These are phyloP conservation scores for Coemansia reversa DNA, from an alignment of 192 early-diverging fungal genomes.

Conservation along the genomic window DNA sequence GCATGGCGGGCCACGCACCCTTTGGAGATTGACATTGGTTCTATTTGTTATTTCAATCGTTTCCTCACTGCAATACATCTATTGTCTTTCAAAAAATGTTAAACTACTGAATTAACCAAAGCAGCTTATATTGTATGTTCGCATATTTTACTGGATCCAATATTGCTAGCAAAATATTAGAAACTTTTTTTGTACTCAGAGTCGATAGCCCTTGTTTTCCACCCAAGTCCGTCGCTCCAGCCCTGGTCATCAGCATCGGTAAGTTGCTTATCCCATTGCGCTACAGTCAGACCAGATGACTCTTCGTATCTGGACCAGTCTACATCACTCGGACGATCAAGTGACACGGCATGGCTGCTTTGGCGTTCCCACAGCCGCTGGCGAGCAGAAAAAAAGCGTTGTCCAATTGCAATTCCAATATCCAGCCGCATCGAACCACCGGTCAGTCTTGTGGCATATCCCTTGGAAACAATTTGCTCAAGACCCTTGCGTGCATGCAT, in stretches of 20 bases:
- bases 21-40: too few relatives aligned
- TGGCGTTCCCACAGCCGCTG: neutral
- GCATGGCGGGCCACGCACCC: too few relatives aligned
- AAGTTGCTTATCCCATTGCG: neutral
- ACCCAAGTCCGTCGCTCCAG: neutral
- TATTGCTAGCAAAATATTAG: neutral
- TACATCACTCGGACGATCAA: neutral
- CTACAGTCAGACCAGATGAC: neutral
- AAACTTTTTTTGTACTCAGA: neutral
- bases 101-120: too few relatives aligned
- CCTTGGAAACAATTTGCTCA: too few relatives aligned
- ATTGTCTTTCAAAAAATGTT: too few relatives aligned
- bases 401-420: neutral
- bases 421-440: neutral
- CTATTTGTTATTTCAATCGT: too few relatives aligned
- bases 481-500: too few relatives aligned
- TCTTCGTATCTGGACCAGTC: neutral
- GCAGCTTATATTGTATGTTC: too few relatives aligned
- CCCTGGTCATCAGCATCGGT: neutral
- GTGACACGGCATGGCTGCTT: neutral
- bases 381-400: neutral
- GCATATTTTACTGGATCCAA: too few relatives aligned
- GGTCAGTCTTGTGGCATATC: too few relatives aligned
- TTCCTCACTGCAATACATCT: too few relatives aligned
- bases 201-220: neutral